A percentile compares a stretch with the other conserved stretches of the same genome.
Conservation (phyloP, 805 yeast species). For the Teunomyces funiuensis region DNA sequence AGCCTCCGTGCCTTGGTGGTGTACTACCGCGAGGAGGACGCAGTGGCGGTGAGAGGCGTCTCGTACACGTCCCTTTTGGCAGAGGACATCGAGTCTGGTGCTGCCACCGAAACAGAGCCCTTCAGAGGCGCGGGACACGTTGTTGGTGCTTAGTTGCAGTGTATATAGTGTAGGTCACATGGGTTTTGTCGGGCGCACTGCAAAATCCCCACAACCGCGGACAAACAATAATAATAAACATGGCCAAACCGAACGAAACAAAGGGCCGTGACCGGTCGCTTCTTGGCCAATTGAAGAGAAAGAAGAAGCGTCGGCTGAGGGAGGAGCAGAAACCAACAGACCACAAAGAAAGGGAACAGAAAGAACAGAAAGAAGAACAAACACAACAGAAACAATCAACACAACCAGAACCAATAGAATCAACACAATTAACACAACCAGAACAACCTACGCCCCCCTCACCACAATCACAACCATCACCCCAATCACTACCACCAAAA, state of each 20-base stretch:
- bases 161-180: not conserved
- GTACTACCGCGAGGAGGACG: conserved; percentile 62
- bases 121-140: conserved; percentile 22
- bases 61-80: conserved; percentile 28
- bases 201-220: conserved; percentile 2
- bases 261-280: not conserved
- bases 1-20: conserved; percentile 53
- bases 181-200: not conserved
- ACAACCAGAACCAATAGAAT: too few relatives aligned
- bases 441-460: too few relatives aligned
- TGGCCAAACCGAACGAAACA: not conserved
- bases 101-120: not conserved
- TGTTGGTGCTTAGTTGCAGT: conserved; percentile 16
- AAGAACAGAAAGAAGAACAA: not conserved
- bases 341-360: too few relatives aligned
- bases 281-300: not conserved
- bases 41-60: conserved; percentile 43
- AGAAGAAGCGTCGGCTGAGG: conserved; percentile 1
- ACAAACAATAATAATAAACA: not conserved
- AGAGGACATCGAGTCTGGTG: conserved; percentile 21
- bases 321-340: not conserved
- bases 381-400: not conserved
- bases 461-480: not conserved
- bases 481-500: not conserved
- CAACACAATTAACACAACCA: too few relatives aligned